phyloP scores from a whole-genome alignment of 2,329 filamentous ascomycete species.

The Apiospora hydei region DNA sequence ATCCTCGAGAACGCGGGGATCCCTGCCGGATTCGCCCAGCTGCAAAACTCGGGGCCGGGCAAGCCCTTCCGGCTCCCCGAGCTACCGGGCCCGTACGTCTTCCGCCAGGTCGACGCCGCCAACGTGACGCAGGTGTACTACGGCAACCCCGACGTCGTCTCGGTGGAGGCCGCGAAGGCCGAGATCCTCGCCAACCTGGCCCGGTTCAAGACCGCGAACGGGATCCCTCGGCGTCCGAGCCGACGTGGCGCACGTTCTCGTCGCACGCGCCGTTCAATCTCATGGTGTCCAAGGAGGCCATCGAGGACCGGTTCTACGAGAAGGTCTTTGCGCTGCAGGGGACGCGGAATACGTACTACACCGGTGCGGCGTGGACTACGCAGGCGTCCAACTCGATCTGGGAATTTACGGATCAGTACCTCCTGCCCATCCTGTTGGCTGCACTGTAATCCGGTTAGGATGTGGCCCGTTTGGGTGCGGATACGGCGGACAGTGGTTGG shows the following conservation, averaged over 20 bases:
- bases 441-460: too few relatives aligned
- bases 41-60: neutral
- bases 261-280: constrained; percentile 12
- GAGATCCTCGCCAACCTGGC: neutral
- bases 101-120: neutral
- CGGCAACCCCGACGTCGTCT: neutral
- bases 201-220: neutral
- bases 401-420: neutral
- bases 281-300: neutral
- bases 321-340: constrained; percentile 12
- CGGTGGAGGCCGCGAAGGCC: neutral
- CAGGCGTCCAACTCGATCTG: neutral
- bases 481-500: too few relatives aligned
- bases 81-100: neutral
- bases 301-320: neutral
- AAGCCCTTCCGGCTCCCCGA: neutral
- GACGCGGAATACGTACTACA: neutral
- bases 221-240: neutral
- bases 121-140: neutral
- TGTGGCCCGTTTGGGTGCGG: too few relatives aligned
- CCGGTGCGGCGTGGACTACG: constrained; percentile 3
- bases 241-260: neutral
- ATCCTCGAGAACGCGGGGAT: constrained; percentile 1
- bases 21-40: neutral
- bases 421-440: neutral